phyloP scores from a whole-genome alignment of 495 filamentous ascomycete species.

The Penicillium arizonense region DNA sequence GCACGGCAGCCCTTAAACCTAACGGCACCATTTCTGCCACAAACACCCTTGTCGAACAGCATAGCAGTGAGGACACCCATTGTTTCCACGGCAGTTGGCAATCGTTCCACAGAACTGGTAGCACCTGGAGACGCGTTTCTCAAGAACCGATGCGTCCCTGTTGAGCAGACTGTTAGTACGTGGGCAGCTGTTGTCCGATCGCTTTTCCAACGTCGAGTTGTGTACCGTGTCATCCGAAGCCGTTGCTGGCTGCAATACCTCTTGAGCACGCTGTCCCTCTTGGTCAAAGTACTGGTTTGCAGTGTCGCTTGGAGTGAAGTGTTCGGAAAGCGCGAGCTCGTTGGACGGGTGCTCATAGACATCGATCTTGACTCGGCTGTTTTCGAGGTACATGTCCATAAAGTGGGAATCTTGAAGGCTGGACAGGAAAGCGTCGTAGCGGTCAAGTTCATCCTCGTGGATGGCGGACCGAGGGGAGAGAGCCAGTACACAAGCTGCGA shows the following conservation, averaged over 20 bases:
- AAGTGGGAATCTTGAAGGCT: slow-evolving; percentile 2
- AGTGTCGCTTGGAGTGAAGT: slow-evolving; percentile 7
- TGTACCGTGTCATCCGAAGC: neutral
- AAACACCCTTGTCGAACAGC: slow-evolving; percentile 10
- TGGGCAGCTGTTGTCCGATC: neutral
- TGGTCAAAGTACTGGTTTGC: slow-evolving; percentile 6
- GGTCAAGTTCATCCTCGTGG: slow-evolving; percentile 11
- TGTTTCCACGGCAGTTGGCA: slow-evolving; percentile 9
- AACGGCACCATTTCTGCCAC: slow-evolving; percentile 15
- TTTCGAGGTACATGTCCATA: slow-evolving; percentile 10
- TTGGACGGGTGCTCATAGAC: slow-evolving; percentile 9
- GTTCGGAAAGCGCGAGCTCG: neutral
- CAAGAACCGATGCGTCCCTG: neutral
- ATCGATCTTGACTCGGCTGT: slow-evolving; percentile 13
- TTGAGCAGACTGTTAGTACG: neutral
- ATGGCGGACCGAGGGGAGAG: slow-evolving; percentile 7
- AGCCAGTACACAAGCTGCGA: neutral
- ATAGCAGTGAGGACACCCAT: slow-evolving; percentile 13
- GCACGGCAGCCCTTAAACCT: neutral
- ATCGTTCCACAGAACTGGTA: slow-evolving; percentile 13
- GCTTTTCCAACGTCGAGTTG: neutral
- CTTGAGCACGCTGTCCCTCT: neutral
- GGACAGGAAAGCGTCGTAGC: slow-evolving; percentile 10
- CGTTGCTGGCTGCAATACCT: neutral
- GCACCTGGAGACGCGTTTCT: slow-evolving; percentile 8